Evolutionary conservation across 345 rosid species (phyloP), one percentile per base, ranked within the genome.

Genomic region (Erodium maritimum): DNA sequence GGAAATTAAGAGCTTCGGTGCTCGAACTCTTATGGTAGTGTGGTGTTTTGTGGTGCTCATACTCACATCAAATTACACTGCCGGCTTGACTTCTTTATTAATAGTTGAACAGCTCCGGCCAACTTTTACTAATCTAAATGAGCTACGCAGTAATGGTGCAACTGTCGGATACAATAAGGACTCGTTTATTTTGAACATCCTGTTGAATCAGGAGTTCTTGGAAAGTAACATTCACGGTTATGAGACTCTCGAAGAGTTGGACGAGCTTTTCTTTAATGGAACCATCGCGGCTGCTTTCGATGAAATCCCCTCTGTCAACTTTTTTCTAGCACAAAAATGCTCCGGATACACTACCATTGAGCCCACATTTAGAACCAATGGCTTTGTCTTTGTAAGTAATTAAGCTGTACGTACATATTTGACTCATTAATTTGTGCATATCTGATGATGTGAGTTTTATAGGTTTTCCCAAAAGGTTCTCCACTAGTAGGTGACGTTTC

Each of bases 1-100:
- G 70, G 82, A 68, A 63, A 71, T 90, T 52, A 61, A 69, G 0
- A 79, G 79, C 74, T 81, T 77, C 54, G 51, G 74, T 24, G 70
- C 82, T 0, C 65, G 89, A 59, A 0, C 65, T 3, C 69, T 90
- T 64, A 66, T 80, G 23, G 45, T 85, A 54, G 63, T 82, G 24
- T 90, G 94, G 87, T 84, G 71, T 18, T 85, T 87, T 19, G 70
- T 81, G 6, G 90, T 90, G 2, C 78, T 87, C 2, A 75, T 90
- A 24, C 65, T 90, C 16, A 81, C 78, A 0, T 87, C 82, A 52
- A 82, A 86, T 19, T 90, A 87, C 67, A 77, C 97, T 0, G 97
- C 95, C 10, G 83, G 79, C 58, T 79, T 87, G 14, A 68, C 90
- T 0, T 80, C 95, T 1, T 71, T 79, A 8, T 57, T 87, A 1